Percentiles rank a stretch among this genome's conserved stretches.
These are phyloP conservation scores for Mycena vitilis DNA, from an alignment of 768 basidiomycete genomes.

Conservation along the genomic window DNA sequence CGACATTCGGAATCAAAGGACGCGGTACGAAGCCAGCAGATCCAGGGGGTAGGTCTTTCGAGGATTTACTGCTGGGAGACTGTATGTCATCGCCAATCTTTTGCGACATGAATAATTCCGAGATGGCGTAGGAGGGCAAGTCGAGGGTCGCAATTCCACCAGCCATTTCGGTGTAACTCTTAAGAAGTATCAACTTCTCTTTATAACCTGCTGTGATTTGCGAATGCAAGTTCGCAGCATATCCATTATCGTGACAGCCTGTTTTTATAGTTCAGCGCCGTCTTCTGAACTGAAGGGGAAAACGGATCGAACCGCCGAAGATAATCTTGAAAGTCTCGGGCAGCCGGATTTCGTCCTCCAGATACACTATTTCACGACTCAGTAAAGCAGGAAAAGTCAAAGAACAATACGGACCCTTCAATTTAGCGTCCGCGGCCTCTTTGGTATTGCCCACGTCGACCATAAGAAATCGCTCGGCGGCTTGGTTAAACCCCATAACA, in stretches of 20 bases:
- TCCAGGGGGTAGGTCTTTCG: slow-evolving; percentile 5
- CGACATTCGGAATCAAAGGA: slow-evolving; percentile 20
- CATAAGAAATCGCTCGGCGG: slow-evolving; percentile 73
- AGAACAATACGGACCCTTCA: slow-evolving; percentile 65
- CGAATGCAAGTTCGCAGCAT: slow-evolving; percentile 71
- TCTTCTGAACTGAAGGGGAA: slow-evolving; percentile 20
- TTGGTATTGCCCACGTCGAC: slow-evolving; percentile 79
- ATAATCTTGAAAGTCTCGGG: slow-evolving; percentile 74
- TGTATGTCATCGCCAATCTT: slow-evolving; percentile 53
- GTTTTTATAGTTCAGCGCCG: slow-evolving; percentile 1
- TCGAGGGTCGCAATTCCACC: slow-evolving; percentile 65
- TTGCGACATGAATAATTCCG: slow-evolving; percentile 69
- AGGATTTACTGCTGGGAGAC: slow-evolving; percentile 4
- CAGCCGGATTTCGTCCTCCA: slow-evolving; percentile 71
- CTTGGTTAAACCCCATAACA: slow-evolving; percentile 76
- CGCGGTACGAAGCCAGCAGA: neutral
- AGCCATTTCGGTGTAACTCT: slow-evolving; percentile 73
- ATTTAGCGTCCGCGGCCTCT: slow-evolving; percentile 81
- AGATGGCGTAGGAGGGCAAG: slow-evolving; percentile 64
- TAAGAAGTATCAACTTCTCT: slow-evolving; percentile 73
- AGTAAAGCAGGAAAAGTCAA: slow-evolving; percentile 3
- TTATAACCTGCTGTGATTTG: slow-evolving; percentile 74
- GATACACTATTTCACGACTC: slow-evolving; percentile 51
- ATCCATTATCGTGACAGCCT: slow-evolving; percentile 84
- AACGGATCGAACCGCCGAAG: slow-evolving; percentile 63